phyloP scores from a whole-genome alignment of 148 eudicot species.

The Spergularia bocconei region DNA sequence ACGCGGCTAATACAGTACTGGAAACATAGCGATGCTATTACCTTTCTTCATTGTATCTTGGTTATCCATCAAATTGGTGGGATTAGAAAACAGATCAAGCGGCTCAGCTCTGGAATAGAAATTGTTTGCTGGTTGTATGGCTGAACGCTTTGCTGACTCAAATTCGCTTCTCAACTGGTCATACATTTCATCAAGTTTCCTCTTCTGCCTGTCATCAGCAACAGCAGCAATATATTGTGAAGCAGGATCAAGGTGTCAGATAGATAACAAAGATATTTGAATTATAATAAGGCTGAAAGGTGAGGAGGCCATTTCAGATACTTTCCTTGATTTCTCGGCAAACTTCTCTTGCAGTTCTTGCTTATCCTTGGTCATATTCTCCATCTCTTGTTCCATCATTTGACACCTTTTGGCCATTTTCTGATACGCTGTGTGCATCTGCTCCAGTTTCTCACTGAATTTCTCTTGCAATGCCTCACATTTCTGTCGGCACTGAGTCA shows the following conservation, averaged over 20 bases:
- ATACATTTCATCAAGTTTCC: constrained; percentile 98
- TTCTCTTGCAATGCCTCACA: constrained; percentile 81
- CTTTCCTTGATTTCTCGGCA: constrained; percentile 84
- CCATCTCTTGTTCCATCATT: constrained; percentile 83
- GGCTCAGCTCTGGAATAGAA: constrained; percentile 68
- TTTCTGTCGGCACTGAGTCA: constrained; percentile 77
- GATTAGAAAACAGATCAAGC: constrained; percentile 73
- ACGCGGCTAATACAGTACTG: neutral
- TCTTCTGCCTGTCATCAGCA: constrained; percentile 64
- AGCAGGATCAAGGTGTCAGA: neutral
- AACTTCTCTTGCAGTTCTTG: constrained; percentile 90
- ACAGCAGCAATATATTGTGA: constrained; percentile 7
- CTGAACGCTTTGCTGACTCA: constrained; percentile 71
- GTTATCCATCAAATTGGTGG: constrained; percentile 64
- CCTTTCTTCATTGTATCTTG: constrained; percentile 74
- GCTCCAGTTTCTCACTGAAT: constrained; percentile 78
- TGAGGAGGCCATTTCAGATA: neutral
- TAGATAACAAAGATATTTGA: neutral
- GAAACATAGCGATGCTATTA: constrained; percentile 32
- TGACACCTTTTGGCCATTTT: constrained; percentile 91
- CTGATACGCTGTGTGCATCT: constrained; percentile 80
- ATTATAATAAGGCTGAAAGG: constrained; percentile 1
- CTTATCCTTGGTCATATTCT: constrained; percentile 73
- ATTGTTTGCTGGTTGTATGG: constrained; percentile 76
- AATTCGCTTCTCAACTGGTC: constrained; percentile 84